Evolutionary conservation across 2,329 filamentous ascomycete species (phyloP).

Genomic region (Monosporascus sp.): DNA sequence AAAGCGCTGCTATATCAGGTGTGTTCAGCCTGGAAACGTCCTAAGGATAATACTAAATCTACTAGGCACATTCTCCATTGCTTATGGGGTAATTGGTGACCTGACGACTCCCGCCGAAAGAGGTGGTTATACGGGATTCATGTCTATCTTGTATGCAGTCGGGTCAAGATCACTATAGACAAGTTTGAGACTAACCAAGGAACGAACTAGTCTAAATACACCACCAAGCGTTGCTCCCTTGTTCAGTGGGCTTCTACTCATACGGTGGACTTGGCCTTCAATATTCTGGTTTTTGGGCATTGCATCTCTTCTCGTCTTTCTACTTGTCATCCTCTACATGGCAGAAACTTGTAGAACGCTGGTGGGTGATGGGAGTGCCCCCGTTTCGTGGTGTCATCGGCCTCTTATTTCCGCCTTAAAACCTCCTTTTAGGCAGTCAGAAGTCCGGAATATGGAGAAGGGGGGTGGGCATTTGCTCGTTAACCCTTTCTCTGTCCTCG

Average conservation of each 20-base stretch:
- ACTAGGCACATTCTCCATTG: background rate
- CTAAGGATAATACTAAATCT: background rate
- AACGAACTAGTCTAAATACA: background rate
- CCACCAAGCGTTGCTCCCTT: background rate
- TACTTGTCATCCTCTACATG: background rate
- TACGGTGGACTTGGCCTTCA: background rate
- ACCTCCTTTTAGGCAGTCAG: background rate
- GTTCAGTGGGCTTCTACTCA: background rate
- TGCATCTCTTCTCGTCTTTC: background rate
- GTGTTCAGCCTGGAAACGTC: background rate
- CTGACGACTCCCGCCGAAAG: background rate
- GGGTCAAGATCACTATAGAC: too few species aligned
- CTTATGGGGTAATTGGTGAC: constrained; percentile 1
- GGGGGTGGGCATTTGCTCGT: background rate
- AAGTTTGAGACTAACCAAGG: background rate
- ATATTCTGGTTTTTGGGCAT: background rate
- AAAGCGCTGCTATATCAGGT: constrained; percentile 31
- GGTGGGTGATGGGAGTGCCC: background rate
- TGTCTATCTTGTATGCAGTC: constrained; percentile 1
- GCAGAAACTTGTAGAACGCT: background rate
- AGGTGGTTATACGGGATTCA: background rate
- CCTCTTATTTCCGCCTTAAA: background rate
- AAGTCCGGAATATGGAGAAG: background rate
- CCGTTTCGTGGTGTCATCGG: background rate
- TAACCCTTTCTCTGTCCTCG: background rate